Evolutionary conservation across 345 rosid genomes (phyloP).

Genomic region (Xanthoceras sorbifolium): DNA sequence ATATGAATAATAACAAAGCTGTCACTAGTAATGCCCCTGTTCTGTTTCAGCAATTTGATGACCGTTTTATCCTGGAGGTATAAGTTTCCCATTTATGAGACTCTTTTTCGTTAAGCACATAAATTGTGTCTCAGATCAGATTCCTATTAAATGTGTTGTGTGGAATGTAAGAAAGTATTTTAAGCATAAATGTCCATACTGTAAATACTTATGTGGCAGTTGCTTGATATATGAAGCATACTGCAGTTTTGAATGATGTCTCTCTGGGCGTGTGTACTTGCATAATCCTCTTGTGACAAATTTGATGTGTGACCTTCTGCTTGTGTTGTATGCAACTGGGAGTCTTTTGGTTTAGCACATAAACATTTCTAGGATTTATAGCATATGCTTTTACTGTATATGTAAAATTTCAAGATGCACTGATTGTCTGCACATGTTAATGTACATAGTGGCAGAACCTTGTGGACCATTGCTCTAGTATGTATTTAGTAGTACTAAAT

Average conservation of each 20-base stretch:
- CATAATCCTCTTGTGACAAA: background rate
- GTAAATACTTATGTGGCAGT: background rate
- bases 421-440: conserved; percentile 3
- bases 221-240: conserved; percentile 16
- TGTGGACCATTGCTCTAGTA: too few species aligned
- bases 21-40: conserved; percentile 82
- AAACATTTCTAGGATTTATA: background rate
- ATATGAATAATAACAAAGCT: conserved; percentile 58
- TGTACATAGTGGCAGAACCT: too few species aligned
- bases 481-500: background rate
- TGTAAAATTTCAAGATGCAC: background rate
- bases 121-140: background rate
- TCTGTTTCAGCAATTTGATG: conserved; percentile 80
- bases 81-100: conserved; percentile 11
- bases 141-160: background rate
- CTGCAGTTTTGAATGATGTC: background rate
- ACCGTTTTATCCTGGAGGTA: conserved; percentile 81
- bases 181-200: background rate
- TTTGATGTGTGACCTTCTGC: conserved; percentile 5
- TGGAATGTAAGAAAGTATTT: background rate
- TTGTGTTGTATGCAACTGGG: background rate
- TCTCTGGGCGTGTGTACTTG: background rate
- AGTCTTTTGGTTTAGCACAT: conserved; percentile 9
- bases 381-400: background rate
- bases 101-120: background rate